These are phyloP conservation scores for Rhipidocladum racemiflorum DNA, from an alignment of 176 grass and related monocot species.

Conservation along the genomic window DNA sequence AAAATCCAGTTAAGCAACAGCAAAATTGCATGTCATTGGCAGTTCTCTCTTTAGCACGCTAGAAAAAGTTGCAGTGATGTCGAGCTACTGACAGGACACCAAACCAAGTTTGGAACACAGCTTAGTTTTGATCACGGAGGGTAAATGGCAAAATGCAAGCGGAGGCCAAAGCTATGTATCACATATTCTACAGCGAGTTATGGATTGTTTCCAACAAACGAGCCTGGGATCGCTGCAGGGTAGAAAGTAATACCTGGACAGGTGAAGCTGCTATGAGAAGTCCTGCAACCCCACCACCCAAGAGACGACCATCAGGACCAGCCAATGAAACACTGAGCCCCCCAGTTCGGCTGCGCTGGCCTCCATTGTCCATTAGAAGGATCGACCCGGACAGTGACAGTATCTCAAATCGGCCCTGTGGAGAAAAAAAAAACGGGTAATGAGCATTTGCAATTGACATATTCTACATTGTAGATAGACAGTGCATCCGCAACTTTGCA, in stretches of 20 bases:
- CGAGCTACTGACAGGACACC: background rate
- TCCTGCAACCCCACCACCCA: slow-evolving; percentile 90
- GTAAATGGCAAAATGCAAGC: background rate
- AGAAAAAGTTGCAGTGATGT: background rate
- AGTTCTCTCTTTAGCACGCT: background rate
- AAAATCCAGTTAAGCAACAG: background rate
- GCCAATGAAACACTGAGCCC: slow-evolving; percentile 91
- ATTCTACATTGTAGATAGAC: background rate
- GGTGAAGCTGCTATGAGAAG: slow-evolving; percentile 91
- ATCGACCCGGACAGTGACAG: slow-evolving; percentile 86
- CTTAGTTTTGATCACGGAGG: background rate
- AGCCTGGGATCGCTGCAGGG: background rate
- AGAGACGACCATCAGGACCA: slow-evolving; percentile 80
- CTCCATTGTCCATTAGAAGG: slow-evolving; percentile 64
- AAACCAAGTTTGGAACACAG: background rate
- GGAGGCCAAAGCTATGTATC: background rate
- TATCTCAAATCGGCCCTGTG: slow-evolving; percentile 91
- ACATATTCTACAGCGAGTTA: background rate
- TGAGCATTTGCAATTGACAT: background rate
- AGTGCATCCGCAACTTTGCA: background rate
- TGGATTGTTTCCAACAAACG: background rate
- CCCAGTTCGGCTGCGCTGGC: slow-evolving; percentile 79
- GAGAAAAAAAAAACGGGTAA: background rate
- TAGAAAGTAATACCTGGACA: slow-evolving; percentile 58
- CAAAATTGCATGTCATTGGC: background rate